Conservation (phyloP, 495 filamentous ascomycete species). For the Tuber umbilicatum region DNA sequence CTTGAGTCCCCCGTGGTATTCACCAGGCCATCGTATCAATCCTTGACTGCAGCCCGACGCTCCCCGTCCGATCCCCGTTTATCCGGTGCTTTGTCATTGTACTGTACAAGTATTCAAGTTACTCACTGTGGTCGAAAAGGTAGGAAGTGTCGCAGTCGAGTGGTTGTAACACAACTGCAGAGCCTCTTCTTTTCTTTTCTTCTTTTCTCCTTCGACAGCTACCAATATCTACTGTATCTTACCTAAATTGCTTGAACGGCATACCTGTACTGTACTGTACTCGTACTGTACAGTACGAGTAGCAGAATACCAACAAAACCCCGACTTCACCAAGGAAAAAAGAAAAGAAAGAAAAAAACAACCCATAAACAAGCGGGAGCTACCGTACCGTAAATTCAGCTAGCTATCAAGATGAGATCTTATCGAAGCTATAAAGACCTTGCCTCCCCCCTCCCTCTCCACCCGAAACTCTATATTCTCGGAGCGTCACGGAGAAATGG, state of each 20-base stretch:
- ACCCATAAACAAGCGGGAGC: not conserved
- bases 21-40: not conserved
- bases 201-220: not conserved
- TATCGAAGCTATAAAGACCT: not conserved
- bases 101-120: too few relatives aligned
- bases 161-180: not conserved
- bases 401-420: not conserved
- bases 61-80: not conserved
- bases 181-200: not conserved
- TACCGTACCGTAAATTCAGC: not conserved
- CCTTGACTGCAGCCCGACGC: not conserved
- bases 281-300: too few relatives aligned
- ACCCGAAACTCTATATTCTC: not conserved
- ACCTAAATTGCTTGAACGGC: too few relatives aligned
- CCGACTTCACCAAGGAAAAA: not conserved
- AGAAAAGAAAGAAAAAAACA: not conserved
- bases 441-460: not conserved
- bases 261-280: too few relatives aligned
- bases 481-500: constrained; percentile 26
- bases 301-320: not conserved
- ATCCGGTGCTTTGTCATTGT: too few relatives aligned
- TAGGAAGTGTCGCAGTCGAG: not conserved
- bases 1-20: not conserved
- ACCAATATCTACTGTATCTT: not conserved
- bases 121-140: not conserved